Conservation (phyloP, 2,329 filamentous ascomycete genomes). For the Fusarium ambrosium region DNA sequence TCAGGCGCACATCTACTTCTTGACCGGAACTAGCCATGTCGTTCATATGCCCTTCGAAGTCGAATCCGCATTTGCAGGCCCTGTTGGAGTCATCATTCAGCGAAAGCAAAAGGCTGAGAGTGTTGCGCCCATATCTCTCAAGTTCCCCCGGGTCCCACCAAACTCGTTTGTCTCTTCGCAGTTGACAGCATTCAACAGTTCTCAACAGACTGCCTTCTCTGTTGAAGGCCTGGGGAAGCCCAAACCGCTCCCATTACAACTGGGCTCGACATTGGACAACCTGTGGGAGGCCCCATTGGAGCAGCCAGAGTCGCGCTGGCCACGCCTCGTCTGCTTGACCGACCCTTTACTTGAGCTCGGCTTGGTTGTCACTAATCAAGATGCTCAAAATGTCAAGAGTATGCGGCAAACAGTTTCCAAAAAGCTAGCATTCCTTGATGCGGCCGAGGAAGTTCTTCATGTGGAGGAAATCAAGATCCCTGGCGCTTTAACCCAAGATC, state of each 20-base stretch:
- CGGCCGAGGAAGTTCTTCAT: constrained; percentile 86
- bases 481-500: constrained; percentile 51
- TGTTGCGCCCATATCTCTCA: constrained; percentile 65
- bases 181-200: constrained; percentile 65
- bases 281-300: constrained; percentile 69
- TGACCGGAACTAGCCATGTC: constrained; percentile 88
- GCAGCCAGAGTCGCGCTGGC: constrained; percentile 72
- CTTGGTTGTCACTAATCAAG: constrained; percentile 76
- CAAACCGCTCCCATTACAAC: constrained; percentile 66
- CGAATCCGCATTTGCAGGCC: constrained; percentile 85
- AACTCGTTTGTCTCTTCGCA: constrained; percentile 87
- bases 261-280: constrained; percentile 68
- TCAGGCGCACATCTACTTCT: constrained; percentile 93
- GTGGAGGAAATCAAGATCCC: constrained; percentile 77
- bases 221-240: constrained; percentile 69
- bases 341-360: constrained; percentile 90
- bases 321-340: constrained; percentile 84
- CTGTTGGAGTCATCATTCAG: constrained; percentile 87
- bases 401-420: constrained; percentile 53
- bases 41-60: constrained; percentile 96
- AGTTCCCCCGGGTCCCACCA: constrained; percentile 75
- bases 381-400: constrained; percentile 52
- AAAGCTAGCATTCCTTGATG: constrained; percentile 73
- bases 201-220: constrained; percentile 67
- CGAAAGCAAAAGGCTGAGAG: constrained; percentile 74